Conservation (phyloP, 352 stramenopile species). For the Phytophthora nicotianae region DNA sequence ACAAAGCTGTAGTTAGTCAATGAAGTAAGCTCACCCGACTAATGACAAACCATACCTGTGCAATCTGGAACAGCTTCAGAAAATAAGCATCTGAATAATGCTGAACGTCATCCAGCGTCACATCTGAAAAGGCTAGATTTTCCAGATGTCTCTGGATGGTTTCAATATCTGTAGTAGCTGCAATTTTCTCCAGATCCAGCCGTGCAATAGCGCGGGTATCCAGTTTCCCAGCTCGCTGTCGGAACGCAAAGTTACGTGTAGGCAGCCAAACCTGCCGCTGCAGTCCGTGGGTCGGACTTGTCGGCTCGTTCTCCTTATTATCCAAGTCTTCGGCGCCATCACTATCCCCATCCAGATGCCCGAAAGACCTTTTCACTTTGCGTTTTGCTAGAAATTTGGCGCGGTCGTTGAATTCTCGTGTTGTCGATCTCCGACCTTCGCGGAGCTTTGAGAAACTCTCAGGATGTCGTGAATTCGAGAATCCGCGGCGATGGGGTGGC, state of each 20-base stretch:
- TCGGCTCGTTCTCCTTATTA: slow-evolving; percentile 23
- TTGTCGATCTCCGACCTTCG: slow-evolving; percentile 10
- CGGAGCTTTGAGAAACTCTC: slow-evolving; percentile 1
- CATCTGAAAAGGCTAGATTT: slow-evolving; percentile 82
- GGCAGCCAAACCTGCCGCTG: slow-evolving; percentile 69
- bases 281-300: slow-evolving; percentile 13
- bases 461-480: slow-evolving; percentile 2
- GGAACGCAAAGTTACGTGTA: slow-evolving; percentile 75
- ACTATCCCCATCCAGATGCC: slow-evolving; percentile 4
- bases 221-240: slow-evolving; percentile 73
- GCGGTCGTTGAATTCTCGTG: slow-evolving; percentile 31
- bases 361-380: slow-evolving; percentile 9
- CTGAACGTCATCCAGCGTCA: slow-evolving; percentile 83
- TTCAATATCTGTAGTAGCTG: slow-evolving; percentile 78
- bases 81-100: slow-evolving; percentile 88
- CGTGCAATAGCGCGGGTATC: slow-evolving; percentile 74
- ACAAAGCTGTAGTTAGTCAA: slow-evolving; percentile 2
- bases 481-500: slow-evolving; percentile 4
- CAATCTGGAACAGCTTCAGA: slow-evolving; percentile 87
- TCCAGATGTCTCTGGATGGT: slow-evolving; percentile 78
- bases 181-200: slow-evolving; percentile 74
- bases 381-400: slow-evolving; percentile 32
- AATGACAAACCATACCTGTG: slow-evolving; percentile 48
- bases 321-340: slow-evolving; percentile 19
- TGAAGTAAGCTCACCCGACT: background rate